phyloP scores from a whole-genome alignment of 148 eudicot genomes.

The Talinum fruticosum region DNA sequence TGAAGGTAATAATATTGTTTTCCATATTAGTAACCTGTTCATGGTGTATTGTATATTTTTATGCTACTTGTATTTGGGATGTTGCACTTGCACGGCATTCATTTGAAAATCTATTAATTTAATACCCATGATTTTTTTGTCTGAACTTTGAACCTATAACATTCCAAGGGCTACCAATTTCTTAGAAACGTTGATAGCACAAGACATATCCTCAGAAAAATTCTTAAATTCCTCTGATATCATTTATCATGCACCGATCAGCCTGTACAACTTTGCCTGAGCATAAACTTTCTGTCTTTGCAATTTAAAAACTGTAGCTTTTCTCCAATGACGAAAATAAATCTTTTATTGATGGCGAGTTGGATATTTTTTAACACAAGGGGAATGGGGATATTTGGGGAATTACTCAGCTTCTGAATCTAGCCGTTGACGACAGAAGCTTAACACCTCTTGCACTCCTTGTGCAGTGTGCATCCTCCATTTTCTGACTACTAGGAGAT shows the following conservation, averaged over 20 bases:
- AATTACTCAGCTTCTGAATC: too few species aligned
- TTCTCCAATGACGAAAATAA: not conserved
- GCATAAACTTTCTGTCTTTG: too few species aligned
- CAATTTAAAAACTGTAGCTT: not conserved
- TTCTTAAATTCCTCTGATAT: not conserved
- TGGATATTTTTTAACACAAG: not conserved
- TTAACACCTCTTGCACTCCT: too few species aligned
- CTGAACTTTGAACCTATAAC: not conserved
- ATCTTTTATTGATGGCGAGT: not conserved
- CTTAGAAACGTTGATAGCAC: not conserved
- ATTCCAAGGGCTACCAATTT: not conserved
- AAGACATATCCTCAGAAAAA: not conserved
- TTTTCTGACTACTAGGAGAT: too few species aligned
- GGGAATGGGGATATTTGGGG: too few species aligned
- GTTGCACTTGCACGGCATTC: too few species aligned
- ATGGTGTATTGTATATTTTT: not conserved
- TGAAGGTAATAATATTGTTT: conserved; percentile 46
- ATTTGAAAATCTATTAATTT: too few species aligned
- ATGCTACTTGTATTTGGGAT: not conserved
- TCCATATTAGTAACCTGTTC: not conserved
- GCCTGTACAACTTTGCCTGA: too few species aligned
- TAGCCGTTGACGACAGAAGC: too few species aligned
- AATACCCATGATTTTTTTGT: too few species aligned
- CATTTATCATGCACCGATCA: not conserved
- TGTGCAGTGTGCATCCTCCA: too few species aligned